Base-by-base conservation (phyloP, 805 yeast species). In the Monosporozyma unispora region DNA sequence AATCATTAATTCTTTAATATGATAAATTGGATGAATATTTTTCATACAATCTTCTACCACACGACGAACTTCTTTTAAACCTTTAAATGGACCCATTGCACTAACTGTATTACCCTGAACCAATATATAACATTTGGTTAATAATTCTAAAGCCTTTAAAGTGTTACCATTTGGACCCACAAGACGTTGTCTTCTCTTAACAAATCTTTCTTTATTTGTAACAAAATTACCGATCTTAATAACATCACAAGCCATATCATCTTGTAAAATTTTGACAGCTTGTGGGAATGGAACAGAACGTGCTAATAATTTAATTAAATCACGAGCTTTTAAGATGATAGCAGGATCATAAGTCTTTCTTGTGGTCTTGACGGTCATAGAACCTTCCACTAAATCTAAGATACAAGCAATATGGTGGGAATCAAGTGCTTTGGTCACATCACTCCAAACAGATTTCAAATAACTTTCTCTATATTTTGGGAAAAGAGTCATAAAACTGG, bases 101-200 rank as follows among this genome's bases (percentile, higher is more conserved):
- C 96, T 80, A 3, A 93, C 99, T 2, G 99, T 93, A 68, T 85
- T 89, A 64, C 99, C 99, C 71, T 93, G 99, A 8, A 93, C 99
- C 52, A 93, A 75, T 57, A 93, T 86, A 66, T 91, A 93, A 71
- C 99, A 93, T 59, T 85, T 83, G n/a, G 99, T 93, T 53, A 93
- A 75, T 49, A 93, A 77, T 72, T 93, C 99, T 60, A 93, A 76
- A 1, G 98, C 99, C 64, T 91, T 93, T 56, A 93, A 75, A 0
- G 99, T 93, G 68, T 93, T 93, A 61, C 99, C 98, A 61, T 82
- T 87, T 44, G 99, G 99, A 2, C 99, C 99, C 48, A 93, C 89
- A 52, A 93, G 74, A 67, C 99, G 79, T 71, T 93, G 99, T 70
- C 99, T 81, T 70, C 99, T 82, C 69, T 93, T 93, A 48, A 87